These are phyloP conservation scores for Paramarasmius palmivorus DNA, from an alignment of 1,284 basidiomycete genomes.

Conservation along the genomic window DNA sequence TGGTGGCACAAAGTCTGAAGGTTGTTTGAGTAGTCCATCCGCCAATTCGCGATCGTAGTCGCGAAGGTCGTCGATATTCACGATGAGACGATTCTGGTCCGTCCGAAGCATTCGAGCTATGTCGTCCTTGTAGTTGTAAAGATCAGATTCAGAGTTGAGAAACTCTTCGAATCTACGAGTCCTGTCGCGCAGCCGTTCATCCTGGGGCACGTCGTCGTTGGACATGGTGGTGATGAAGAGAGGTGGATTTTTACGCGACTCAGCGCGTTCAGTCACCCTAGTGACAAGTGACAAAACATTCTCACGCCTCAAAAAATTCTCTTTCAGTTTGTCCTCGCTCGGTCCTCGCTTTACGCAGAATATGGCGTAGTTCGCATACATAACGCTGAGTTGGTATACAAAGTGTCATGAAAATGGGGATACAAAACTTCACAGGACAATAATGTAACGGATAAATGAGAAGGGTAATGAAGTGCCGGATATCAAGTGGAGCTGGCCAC, in stretches of 20 bases:
- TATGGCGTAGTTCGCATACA: no score
- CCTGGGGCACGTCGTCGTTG: slow-evolving; percentile 50
- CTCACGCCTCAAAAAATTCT: slow-evolving; percentile 8
- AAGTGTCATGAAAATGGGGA: background rate
- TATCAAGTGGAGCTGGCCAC: no score
- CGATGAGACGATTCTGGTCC: slow-evolving; percentile 86
- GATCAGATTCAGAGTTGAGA: slow-evolving; percentile 74
- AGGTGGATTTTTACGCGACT: slow-evolving; percentile 13
- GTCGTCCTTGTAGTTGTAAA: slow-evolving; percentile 86
- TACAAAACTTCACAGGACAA: background rate
- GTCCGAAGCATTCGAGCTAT: slow-evolving; percentile 84
- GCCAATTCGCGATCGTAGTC: slow-evolving; percentile 87
- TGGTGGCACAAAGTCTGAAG: slow-evolving; percentile 88
- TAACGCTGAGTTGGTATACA: no score
- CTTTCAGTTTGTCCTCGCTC: no score
- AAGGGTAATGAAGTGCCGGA: background rate
- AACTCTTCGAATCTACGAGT: slow-evolving; percentile 87
- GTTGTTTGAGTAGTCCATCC: slow-evolving; percentile 85
- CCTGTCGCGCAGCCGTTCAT: slow-evolving; percentile 76
- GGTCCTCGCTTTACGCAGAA: no score
- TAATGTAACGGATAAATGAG: slow-evolving; percentile 1
- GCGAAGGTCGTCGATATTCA: slow-evolving; percentile 96
- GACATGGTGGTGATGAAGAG: slow-evolving; percentile 47
- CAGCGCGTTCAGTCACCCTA: background rate
- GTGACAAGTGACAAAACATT: background rate